phyloP scores from a whole-genome alignment of 805 yeast genomes.

The Wickerhamomyces alni region DNA sequence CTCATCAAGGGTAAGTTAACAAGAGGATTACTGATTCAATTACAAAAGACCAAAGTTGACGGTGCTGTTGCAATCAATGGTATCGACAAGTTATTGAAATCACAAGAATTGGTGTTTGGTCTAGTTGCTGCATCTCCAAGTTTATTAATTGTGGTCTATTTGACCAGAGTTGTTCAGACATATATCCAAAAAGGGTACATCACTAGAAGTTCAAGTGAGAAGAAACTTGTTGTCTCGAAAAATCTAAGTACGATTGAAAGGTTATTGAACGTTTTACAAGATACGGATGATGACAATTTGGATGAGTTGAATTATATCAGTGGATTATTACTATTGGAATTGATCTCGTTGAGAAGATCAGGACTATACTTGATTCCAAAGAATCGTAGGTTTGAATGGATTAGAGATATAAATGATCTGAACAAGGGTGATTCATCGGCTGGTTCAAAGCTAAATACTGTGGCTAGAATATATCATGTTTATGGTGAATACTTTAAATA shows the following conservation, averaged over 20 bases:
- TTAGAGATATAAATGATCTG: slow-evolving; percentile 57
- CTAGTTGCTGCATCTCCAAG: slow-evolving; percentile 86
- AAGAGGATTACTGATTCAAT: slow-evolving; percentile 76
- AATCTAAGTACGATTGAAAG: slow-evolving; percentile 55
- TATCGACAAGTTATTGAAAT: slow-evolving; percentile 80
- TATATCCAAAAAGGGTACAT: slow-evolving; percentile 32
- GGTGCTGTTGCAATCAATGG: slow-evolving; percentile 88
- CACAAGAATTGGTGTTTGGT: slow-evolving; percentile 93
- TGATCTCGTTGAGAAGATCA: slow-evolving; percentile 45
- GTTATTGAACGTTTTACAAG: slow-evolving; percentile 31
- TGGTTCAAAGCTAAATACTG: slow-evolving; percentile 37
- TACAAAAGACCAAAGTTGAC: slow-evolving; percentile 96
- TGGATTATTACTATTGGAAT: slow-evolving; percentile 65
- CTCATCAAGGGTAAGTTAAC: slow-evolving; percentile 62
- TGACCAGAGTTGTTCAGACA: slow-evolving; percentile 25
- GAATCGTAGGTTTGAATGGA: slow-evolving; percentile 46
- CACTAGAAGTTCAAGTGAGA: slow-evolving; percentile 8
- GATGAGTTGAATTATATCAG: slow-evolving; percentile 32
- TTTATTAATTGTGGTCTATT: slow-evolving; percentile 47
- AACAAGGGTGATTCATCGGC: slow-evolving; percentile 33
- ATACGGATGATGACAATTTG: slow-evolving; percentile 14
- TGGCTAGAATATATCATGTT: slow-evolving; percentile 56
- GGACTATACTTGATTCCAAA: slow-evolving; percentile 48
- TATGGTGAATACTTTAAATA: slow-evolving; percentile 34
- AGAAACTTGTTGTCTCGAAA: slow-evolving; percentile 30